Base-by-base conservation (phyloP, 768 basidiomycete genomes). In the Mycena capillaripes region DNA sequence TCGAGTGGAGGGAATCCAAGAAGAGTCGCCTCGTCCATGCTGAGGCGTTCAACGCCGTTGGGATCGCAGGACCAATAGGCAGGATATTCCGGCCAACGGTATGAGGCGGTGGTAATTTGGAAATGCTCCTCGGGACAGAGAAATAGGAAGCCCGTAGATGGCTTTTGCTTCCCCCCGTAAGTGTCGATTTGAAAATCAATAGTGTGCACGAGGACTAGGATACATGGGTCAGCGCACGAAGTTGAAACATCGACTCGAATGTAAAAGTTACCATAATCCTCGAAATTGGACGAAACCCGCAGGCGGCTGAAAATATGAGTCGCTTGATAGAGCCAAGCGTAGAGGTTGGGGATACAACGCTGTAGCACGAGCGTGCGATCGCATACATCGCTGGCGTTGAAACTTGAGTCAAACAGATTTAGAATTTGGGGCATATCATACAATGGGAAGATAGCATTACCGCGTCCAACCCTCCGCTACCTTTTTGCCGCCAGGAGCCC, bases 271-370 rank as follows among this genome's bases (percentile, higher is more conserved):
- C 60, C 60, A 61, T 61, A 61, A 61, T 61, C 60, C 44, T 61
- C 60, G 60, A 61, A 61, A 44, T 61, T 61, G 60, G 60, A 61
- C 44, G 60, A 61, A 61, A 61, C 60, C 29, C 42, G 40, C 60
- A 61, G 60, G 60, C 60, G 60, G 60, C 60, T 61, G 60, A 61
- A 61, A 61, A 61, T 61, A 61, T 61, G 44, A 61, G 60, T 61
- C 60, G 60, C 60, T 61, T 61, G 60, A 46, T 61, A 61, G 42
- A 61, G 60, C 60, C 60, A 61, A 48, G 27, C 42, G 60, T 61
- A 61, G 29, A 61, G 44, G 42, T 46, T 44, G 60, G 60, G 60
- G 42, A 61, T 61, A 23, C 16, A 19, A 61, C 60, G 42, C 60
- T 46, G 42, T 30, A 61, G 60, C 40, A 61, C 60, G 27, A 61